These are phyloP conservation scores for Luvunga scandens DNA, from an alignment of 345 rosid genomes.

Conservation along the genomic window DNA sequence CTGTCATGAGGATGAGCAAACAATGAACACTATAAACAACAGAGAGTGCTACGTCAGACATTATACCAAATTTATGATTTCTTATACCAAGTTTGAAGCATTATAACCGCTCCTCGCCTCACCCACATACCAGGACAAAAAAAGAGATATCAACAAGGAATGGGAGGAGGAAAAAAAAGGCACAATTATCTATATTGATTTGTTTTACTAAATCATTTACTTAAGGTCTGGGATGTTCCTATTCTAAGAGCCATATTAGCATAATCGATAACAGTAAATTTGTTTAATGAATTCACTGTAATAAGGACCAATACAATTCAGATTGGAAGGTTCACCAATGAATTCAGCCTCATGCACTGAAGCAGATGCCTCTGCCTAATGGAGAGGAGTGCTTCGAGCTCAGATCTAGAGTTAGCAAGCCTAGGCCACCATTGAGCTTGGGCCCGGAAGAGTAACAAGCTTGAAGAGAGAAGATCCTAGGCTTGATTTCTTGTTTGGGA, in stretches of 20 bases:
- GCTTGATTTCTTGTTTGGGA: constrained; percentile 45
- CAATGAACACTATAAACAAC: constrained; percentile 6
- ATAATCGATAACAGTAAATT: background rate
- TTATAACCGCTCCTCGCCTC: background rate
- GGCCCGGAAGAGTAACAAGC: constrained; percentile 38
- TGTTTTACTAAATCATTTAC: background rate
- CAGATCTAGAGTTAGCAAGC: constrained; percentile 37
- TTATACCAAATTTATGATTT: background rate
- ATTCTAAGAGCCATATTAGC: background rate
- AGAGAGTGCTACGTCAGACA: background rate
- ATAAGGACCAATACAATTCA: constrained; percentile 6
- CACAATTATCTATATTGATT: background rate
- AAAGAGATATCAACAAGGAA: background rate
- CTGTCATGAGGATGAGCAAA: constrained; percentile 32
- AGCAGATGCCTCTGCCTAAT: constrained; percentile 47
- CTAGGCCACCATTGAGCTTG: constrained; percentile 37
- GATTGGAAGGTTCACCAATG: constrained; percentile 45
- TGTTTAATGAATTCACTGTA: constrained; percentile 3
- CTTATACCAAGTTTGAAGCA: background rate
- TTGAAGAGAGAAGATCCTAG: constrained; percentile 46
- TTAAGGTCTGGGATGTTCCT: background rate
- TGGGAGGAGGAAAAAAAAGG: background rate
- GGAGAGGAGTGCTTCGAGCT: constrained; percentile 32
- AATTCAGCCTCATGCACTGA: constrained; percentile 42
- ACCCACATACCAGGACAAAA: background rate